A percentile compares a stretch with the other conserved stretches of the same genome.
Conservation (phyloP, 805 yeast species). For the Torulaspora delbrueckii region DNA sequence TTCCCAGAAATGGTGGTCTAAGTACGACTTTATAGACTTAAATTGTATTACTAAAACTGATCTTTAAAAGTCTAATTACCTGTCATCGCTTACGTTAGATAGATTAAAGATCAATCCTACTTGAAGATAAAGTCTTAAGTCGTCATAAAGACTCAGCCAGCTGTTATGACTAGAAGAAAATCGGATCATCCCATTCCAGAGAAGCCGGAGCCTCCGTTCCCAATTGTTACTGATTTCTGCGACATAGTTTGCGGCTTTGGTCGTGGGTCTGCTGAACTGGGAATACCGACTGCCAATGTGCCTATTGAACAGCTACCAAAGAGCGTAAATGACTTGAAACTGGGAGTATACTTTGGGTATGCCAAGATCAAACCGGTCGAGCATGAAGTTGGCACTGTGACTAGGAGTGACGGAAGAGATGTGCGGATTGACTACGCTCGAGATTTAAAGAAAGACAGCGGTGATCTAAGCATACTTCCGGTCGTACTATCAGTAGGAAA, state of each 20-base stretch:
- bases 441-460: constrained; percentile 33
- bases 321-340: constrained; percentile 40
- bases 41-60: background rate
- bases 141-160: too few species aligned
- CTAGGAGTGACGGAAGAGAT: constrained; percentile 37
- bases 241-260: constrained; percentile 81
- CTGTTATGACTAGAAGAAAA: constrained; percentile 15
- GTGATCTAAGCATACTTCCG: constrained; percentile 53
- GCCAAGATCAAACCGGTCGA: constrained; percentile 37
- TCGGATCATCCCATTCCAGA: constrained; percentile 37
- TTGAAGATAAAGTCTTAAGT: background rate
- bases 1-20: constrained; percentile 37
- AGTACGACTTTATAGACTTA: constrained; percentile 1
- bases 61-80: background rate
- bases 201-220: constrained; percentile 43
- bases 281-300: constrained; percentile 93
- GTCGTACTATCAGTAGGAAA: constrained; percentile 96
- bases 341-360: constrained; percentile 93
- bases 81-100: background rate
- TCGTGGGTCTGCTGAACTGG: constrained; percentile 88
- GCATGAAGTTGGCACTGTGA: constrained; percentile 20
- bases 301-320: constrained; percentile 50
- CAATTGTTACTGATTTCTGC: constrained; percentile 43
- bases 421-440: constrained; percentile 62
- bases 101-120: background rate